Evolutionary conservation across 2,329 filamentous ascomycete genomes (phyloP).

Genomic region (Aspergillus terreus): DNA sequence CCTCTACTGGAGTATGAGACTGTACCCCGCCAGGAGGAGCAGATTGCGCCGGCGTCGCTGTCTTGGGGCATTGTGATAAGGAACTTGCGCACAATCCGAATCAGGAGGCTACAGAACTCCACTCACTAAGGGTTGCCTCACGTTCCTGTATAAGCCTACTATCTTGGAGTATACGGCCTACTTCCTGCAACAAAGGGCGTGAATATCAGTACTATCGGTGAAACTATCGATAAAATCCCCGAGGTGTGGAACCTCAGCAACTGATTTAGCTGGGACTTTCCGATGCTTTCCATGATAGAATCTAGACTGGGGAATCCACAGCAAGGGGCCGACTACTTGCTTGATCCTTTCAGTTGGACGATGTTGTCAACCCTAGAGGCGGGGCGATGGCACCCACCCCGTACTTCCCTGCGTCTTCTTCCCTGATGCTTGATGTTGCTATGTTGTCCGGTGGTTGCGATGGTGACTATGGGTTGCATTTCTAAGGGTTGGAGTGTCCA

Average conservation of each 20-base stretch:
- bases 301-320: conserved; percentile 41
- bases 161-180: conserved; percentile 35
- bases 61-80: too few relatives aligned
- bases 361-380: conserved; percentile 54
- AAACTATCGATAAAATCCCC: conserved; percentile 39
- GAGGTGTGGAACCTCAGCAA: conserved; percentile 42
- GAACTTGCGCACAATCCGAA: too few relatives aligned
- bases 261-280: conserved; percentile 48
- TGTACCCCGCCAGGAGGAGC: too few relatives aligned
- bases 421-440: conserved; percentile 50
- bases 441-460: conserved; percentile 60
- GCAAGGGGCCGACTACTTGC: conserved; percentile 39
- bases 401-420: conserved; percentile 53
- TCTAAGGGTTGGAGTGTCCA: not conserved
- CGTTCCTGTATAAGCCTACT: too few relatives aligned
- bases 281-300: conserved; percentile 47
- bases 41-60: too few relatives aligned
- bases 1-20: too few relatives aligned
- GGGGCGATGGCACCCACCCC: conserved; percentile 51
- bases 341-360: conserved; percentile 56
- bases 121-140: too few relatives aligned
- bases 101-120: too few relatives aligned
- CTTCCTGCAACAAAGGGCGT: conserved; percentile 40
- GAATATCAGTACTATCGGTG: conserved; percentile 31
- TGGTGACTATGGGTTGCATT: not conserved